Base-by-base conservation (phyloP, 1,139 yeast species). In the Pichia sp. region DNA sequence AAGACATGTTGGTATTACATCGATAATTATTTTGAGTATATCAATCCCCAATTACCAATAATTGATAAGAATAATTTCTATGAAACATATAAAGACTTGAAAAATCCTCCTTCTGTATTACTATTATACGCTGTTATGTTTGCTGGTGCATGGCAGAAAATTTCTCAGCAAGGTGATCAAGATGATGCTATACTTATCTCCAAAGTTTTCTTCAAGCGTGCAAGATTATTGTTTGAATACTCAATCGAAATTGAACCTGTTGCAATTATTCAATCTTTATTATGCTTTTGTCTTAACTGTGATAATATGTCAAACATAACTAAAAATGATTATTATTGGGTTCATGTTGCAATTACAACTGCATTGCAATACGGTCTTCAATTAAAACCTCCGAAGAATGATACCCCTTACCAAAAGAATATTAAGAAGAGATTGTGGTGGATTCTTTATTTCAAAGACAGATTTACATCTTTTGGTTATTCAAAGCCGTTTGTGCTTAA, bases 311-410 rank as follows among this genome's bases (percentile, higher is more conserved):
- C 85, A 56, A 87, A 81, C 59, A 83, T 83, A 32, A 77, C 86
- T 39, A 81, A 82, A 51, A 85, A 84, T 60, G 80, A 83, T 3
- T 83, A 77, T 61, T 85, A 83, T 63, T 85, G 95, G 95, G 79
- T 85, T 4, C 72, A 87, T 46, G 79, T 81, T 2, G 92, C 89
- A 0, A 72, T 84, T 35, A 76, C 82, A 13, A 73, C 84, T 45
- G 94, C 94, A 2, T 92, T 84, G 59, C 89, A 90, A 12, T 80
- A 81, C 63, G 94, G 94, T 1, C 73, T 85, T 58, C 92, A 86
- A 61, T 71, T 89, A 58, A 49, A 52, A 40, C 63, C 67, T 34
- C 56, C 64, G 3, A 59, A 58, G 27, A 57, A 65, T 50, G 55
- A 61, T 3, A 16, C 53, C 2, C 22, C 20, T 2, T 52, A 57